Conservation (phyloP, 306 rosid genomes). For the Clitoria ternatea region DNA sequence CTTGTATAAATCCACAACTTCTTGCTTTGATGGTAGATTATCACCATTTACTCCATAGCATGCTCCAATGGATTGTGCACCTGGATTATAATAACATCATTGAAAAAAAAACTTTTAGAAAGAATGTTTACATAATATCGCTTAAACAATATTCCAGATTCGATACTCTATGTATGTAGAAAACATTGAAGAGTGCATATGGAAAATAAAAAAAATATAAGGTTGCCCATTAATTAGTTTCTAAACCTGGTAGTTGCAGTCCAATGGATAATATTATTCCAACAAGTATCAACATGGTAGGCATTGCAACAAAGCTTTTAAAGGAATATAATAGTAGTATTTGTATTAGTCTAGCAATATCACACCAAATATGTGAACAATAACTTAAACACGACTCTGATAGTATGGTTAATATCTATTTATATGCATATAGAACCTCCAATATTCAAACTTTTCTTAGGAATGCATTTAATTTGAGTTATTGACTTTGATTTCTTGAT, state of each 20-base stretch:
- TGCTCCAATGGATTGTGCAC: conserved; percentile 43
- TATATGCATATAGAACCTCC: conserved; percentile 11
- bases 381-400: neutral
- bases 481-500: no score
- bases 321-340: no score
- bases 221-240: no score
- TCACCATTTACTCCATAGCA: conserved; percentile 41
- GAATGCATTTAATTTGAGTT: no score
- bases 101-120: no score
- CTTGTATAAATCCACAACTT: conserved; percentile 34
- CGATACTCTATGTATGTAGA: no score
- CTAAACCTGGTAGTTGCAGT: neutral
- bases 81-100: conserved; percentile 36
- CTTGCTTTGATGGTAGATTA: conserved; percentile 35
- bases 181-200: no score
- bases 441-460: no score
- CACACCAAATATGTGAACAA: neutral
- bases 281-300: neutral
- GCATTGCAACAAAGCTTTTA: neutral
- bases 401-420: neutral
- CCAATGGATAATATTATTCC: conserved; percentile 17
- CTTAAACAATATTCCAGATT: no score
- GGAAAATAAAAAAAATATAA: no score
- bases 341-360: no score
- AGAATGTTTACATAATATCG: no score